These are phyloP conservation scores for Termitomyces sp. DNA, from an alignment of 768 basidiomycete genomes.

Conservation along the genomic window DNA sequence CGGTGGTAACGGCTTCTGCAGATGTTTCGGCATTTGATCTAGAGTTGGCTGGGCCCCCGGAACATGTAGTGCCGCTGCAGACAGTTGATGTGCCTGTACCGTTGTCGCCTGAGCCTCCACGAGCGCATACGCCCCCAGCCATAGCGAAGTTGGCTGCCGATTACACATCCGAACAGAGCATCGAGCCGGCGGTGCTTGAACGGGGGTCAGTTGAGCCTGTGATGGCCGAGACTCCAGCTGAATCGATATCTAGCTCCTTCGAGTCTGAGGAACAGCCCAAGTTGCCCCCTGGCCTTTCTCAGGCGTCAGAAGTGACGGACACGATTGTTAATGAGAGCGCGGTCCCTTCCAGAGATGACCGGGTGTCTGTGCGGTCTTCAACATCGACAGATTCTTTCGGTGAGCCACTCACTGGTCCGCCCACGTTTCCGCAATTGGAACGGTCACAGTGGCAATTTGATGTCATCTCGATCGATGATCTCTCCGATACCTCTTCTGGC, in stretches of 20 bases:
- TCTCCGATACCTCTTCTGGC: conserved; percentile 74
- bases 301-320: not conserved
- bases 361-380: conserved; percentile 34
- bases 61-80: conserved; percentile 30
- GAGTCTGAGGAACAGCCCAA: not conserved
- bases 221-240: not conserved
- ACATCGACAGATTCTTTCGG: conserved; percentile 49
- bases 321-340: not conserved
- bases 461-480: conserved; percentile 71
- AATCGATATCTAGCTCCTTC: not conserved
- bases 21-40: conserved; percentile 70
- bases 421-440: conserved; percentile 29
- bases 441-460: conserved; percentile 58
- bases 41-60: conserved; percentile 53
- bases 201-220: not conserved
- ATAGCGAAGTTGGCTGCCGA: not conserved
- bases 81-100: conserved; percentile 1
- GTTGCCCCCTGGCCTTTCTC: conserved; percentile 1
- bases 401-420: conserved; percentile 29
- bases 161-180: not conserved
- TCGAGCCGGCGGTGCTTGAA: not conserved
- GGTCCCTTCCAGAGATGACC: conserved; percentile 7
- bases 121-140: not conserved
- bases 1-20: conserved; percentile 28
- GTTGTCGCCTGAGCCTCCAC: conserved; percentile 7